Conservation (phyloP, 1,139 yeast species). For the Blastobotrys serpentis region DNA sequence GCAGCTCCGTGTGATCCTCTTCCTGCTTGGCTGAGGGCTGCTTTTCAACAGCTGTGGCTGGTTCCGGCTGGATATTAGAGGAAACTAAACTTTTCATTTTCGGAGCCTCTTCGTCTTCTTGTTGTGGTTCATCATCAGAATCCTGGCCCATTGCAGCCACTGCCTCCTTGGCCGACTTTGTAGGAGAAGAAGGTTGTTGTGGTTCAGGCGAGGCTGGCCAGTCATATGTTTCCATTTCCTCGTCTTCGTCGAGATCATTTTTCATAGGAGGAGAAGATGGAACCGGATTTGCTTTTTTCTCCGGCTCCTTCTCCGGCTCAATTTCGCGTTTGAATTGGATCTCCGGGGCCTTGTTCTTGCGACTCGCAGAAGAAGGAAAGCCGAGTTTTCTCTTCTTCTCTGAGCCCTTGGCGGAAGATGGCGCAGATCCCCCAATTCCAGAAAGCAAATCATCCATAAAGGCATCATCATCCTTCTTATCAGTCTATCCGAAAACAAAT, state of each 20-base stretch:
- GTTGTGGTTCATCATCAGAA: background rate
- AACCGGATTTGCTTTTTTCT: background rate
- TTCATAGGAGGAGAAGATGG: background rate
- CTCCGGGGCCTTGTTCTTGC: conserved; percentile 1
- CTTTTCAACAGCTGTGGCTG: conserved; percentile 1
- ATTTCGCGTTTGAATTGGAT: conserved; percentile 8
- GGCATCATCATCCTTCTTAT: conserved; percentile 30
- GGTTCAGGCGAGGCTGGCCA: conserved; percentile 3
- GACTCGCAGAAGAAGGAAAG: background rate
- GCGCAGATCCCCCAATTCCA: conserved; percentile 14
- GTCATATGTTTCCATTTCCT: background rate
- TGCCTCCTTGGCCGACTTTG: background rate
- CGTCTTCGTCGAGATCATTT: background rate
- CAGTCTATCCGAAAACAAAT: conserved; percentile 20
- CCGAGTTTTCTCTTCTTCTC: conserved; percentile 19
- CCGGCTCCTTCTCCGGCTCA: background rate
- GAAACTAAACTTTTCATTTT: conserved; percentile 3
- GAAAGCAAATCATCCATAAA: conserved; percentile 35
- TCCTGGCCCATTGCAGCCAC: background rate
- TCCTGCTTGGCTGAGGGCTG: conserved; percentile 1
- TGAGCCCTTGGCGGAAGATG: background rate
- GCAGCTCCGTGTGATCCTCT: conserved; percentile 9
- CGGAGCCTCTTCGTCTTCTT: background rate
- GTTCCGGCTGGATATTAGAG: background rate
- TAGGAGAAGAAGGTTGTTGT: background rate